Conservation (phyloP, 768 basidiomycete genomes). For the Lentinula raphanica region DNA sequence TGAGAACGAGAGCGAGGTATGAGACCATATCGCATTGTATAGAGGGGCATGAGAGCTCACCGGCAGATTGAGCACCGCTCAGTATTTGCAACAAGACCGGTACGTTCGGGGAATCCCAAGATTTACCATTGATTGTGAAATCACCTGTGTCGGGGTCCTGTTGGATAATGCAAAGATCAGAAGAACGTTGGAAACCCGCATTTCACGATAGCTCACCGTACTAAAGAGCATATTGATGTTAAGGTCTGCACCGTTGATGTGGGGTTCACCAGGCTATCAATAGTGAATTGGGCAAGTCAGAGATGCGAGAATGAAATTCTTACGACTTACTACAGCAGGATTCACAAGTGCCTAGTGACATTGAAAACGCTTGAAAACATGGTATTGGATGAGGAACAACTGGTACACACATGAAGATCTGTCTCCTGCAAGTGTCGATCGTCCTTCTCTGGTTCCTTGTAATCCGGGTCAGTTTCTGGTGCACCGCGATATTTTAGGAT, state of each 20-base stretch:
- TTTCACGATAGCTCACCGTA: constrained; percentile 6
- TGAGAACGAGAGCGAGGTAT: not conserved
- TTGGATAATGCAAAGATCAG: constrained; percentile 10
- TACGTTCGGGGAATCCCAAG: constrained; percentile 13
- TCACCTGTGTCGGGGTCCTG: not conserved
- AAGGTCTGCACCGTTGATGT: constrained; percentile 14
- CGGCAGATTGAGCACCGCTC: constrained; percentile 22
- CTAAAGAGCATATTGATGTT: constrained; percentile 10
- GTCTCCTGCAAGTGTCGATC: constrained; percentile 11
- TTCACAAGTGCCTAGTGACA: constrained; percentile 8
- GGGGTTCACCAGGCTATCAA: constrained; percentile 15
- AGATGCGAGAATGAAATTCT: too few relatives aligned
- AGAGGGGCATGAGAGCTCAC: too few relatives aligned
- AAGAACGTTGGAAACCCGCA: constrained; percentile 15
- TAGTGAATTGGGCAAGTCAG: constrained; percentile 13
- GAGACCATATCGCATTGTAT: too few relatives aligned
- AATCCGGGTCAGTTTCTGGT: constrained; percentile 8
- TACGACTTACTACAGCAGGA: constrained; percentile 9
- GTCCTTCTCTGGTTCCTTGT: not conserved
- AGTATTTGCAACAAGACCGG: constrained; percentile 31
- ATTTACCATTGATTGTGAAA: constrained; percentile 9
- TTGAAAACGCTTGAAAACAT: too few relatives aligned
- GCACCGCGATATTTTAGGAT: constrained; percentile 32
- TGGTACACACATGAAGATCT: constrained; percentile 10
- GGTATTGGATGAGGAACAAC: not conserved